These are phyloP conservation scores for Pythium angustatum DNA, from an alignment of 352 stramenopile species.

Conservation along the genomic window DNA sequence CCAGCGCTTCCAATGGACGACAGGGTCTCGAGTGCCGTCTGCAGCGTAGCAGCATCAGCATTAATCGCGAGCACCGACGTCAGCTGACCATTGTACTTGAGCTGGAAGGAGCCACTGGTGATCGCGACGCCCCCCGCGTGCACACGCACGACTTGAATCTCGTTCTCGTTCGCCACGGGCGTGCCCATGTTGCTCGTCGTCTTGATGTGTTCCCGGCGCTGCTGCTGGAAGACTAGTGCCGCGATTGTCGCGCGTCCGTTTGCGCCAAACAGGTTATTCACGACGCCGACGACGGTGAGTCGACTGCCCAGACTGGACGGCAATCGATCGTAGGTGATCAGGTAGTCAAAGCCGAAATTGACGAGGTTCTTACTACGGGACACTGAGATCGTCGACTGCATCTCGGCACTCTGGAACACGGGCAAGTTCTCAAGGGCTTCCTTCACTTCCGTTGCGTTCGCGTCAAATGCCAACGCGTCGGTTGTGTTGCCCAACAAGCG, in stretches of 20 bases:
- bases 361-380: constrained; percentile 42
- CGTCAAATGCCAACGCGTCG: constrained; percentile 78
- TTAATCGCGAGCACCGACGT: constrained; percentile 74
- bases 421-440: constrained; percentile 65
- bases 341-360: constrained; percentile 75
- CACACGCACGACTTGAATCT: constrained; percentile 67
- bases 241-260: constrained; percentile 43
- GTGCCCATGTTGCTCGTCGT: constrained; percentile 52
- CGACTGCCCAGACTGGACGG: constrained; percentile 33
- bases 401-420: constrained; percentile 30
- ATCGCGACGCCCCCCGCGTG: constrained; percentile 35
- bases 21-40: constrained; percentile 65
- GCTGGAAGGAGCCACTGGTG: constrained; percentile 44
- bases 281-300: constrained; percentile 35
- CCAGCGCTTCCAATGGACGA: constrained; percentile 44
- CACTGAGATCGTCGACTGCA: constrained; percentile 40
- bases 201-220: constrained; percentile 72
- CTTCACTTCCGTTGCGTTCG: constrained; percentile 64
- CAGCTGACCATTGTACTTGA: constrained; percentile 65
- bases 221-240: constrained; percentile 31
- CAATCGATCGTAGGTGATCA: constrained; percentile 62
- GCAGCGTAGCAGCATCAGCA: constrained; percentile 43
- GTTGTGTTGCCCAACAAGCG: constrained; percentile 62
- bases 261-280: constrained; percentile 71
- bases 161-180: constrained; percentile 68